Evolutionary conservation across 2,329 filamentous ascomycete species (phyloP).

Genomic region (Zymoseptoria brevis): DNA sequence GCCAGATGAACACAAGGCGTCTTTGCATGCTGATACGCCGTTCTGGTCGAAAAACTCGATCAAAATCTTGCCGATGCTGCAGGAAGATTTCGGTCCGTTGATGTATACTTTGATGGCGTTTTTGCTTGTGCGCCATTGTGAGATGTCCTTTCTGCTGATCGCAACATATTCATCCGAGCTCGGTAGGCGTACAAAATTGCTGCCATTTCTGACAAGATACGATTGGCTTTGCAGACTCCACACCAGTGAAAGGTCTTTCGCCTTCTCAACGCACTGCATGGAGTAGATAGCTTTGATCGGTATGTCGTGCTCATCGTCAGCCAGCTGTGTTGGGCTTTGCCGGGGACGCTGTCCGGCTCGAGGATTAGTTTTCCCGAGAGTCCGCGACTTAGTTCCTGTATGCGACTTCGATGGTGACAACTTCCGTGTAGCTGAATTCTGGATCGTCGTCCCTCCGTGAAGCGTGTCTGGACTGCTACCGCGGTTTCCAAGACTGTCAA

Average conservation of each 20-base stretch:
- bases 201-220: not conserved
- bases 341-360: not conserved
- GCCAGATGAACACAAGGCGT: too few species aligned
- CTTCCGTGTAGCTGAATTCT: not conserved
- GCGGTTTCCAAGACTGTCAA: not conserved
- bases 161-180: not conserved
- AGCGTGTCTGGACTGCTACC: conserved; percentile 8
- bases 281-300: conserved; percentile 4
- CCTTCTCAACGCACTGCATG: conserved; percentile 1
- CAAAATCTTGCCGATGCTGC: conserved; percentile 9
- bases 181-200: not conserved
- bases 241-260: conserved; percentile 1
- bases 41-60: conserved; percentile 1
- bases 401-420: not conserved
- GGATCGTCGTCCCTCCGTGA: conserved; percentile 2
- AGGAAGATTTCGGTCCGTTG: conserved; percentile 1
- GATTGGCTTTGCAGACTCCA: not conserved
- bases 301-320: not conserved
- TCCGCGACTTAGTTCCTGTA: not conserved
- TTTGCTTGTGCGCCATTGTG: not conserved
- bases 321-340: not conserved
- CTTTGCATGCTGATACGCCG: not conserved
- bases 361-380: not conserved
- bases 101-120: not conserved
- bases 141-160: conserved; percentile 2